Conservation (phyloP, 768 basidiomycete genomes). For the Tephrocybe sp. region DNA sequence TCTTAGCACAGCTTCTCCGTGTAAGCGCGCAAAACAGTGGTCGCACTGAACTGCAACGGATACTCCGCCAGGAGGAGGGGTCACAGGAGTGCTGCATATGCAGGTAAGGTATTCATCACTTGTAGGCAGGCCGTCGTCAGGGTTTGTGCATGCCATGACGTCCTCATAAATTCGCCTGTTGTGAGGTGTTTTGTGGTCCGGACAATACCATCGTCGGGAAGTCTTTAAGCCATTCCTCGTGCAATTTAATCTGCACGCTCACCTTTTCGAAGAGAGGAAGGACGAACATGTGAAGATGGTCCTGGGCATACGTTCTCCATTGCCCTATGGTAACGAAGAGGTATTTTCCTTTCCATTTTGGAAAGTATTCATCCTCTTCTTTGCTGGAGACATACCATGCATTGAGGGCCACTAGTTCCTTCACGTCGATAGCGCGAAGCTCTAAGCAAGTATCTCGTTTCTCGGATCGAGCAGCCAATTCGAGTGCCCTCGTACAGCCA, state of each 20-base stretch:
- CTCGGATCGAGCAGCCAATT: too few relatives aligned
- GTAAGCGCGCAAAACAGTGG: conserved; percentile 85
- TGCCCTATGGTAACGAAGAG: conserved; percentile 71
- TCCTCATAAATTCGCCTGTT: conserved; percentile 69
- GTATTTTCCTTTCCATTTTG: conserved; percentile 55
- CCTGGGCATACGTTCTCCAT: conserved; percentile 72
- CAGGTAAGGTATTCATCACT: conserved; percentile 83
- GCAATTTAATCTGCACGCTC: conserved; percentile 62
- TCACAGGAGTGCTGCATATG: conserved; percentile 76
- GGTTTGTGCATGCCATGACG: conserved; percentile 70
- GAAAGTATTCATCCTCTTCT: conserved; percentile 61
- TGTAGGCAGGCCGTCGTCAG: conserved; percentile 79
- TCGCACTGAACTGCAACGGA: conserved; percentile 92
- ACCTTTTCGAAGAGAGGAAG: conserved; percentile 74
- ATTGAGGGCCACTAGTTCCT: too few relatives aligned
- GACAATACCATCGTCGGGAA: conserved; percentile 83
- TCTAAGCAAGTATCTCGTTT: too few relatives aligned
- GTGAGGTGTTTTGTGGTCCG: conserved; percentile 64
- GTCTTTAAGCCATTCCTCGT: conserved; percentile 71
- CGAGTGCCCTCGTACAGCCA: too few relatives aligned
- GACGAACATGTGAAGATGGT: conserved; percentile 72
- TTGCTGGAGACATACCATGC: too few relatives aligned
- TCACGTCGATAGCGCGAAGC: too few relatives aligned
- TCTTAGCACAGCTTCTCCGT: conserved; percentile 81
- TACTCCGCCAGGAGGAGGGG: conserved; percentile 67